Percentiles rank a stretch among this genome's conserved stretches.
phyloP scores from a whole-genome alignment of 2,329 filamentous ascomycete species.

The Ophioceras dolichostomum region DNA sequence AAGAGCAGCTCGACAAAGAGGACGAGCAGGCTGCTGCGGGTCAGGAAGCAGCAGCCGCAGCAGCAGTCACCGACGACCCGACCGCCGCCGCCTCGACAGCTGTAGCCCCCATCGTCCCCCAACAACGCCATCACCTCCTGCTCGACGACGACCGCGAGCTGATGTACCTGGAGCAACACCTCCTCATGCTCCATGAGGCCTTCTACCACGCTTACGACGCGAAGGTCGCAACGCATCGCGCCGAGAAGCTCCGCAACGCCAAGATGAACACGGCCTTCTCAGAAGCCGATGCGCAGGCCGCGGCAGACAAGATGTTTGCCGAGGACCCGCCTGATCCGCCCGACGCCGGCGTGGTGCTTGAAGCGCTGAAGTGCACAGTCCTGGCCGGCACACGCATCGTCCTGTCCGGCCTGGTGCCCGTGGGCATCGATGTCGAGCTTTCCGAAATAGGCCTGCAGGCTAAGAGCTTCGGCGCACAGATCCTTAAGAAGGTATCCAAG shows the following conservation, averaged over 20 bases:
- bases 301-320: slow-evolving; percentile 26
- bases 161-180: slow-evolving; percentile 59
- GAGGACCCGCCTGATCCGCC: slow-evolving; percentile 43
- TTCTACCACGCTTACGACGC: slow-evolving; percentile 80
- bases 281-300: slow-evolving; percentile 11
- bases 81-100: slow-evolving; percentile 6
- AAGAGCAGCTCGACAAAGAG: slow-evolving; percentile 80
- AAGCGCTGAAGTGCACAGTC: slow-evolving; percentile 64
- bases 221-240: slow-evolving; percentile 16
- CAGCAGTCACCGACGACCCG: too few species aligned
- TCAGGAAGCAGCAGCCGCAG: slow-evolving; percentile 17
- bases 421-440: slow-evolving; percentile 64
- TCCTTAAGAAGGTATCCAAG: slow-evolving; percentile 42
- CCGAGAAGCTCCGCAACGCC: not conserved
- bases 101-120: slow-evolving; percentile 16
- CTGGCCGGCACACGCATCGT: slow-evolving; percentile 68
- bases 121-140: slow-evolving; percentile 60
- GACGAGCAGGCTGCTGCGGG: slow-evolving; percentile 44
- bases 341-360: slow-evolving; percentile 77
- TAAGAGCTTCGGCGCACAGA: slow-evolving; percentile 67
- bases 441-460: slow-evolving; percentile 85
- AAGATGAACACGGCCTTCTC: not conserved
- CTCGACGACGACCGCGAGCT: slow-evolving; percentile 84
- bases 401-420: slow-evolving; percentile 79
- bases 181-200: slow-evolving; percentile 60